Evolutionary conservation across 495 filamentous ascomycete species (phyloP).

Genomic region (Neurospora sublineolata): DNA sequence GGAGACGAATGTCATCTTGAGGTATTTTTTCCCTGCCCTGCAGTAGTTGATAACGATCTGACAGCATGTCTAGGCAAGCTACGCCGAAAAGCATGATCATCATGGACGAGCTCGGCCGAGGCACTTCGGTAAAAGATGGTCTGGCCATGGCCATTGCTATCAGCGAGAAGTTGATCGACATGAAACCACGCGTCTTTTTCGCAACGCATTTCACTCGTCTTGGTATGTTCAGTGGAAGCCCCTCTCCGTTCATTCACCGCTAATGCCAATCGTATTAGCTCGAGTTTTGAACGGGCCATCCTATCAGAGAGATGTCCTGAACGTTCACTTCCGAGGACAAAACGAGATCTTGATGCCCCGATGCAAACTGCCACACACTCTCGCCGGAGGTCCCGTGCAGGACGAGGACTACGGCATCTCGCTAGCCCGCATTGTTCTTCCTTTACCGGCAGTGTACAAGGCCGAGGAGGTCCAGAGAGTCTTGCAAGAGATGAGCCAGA

Average conservation of each 20-base stretch:
- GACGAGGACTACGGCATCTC: constrained; percentile 70
- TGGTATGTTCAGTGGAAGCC: constrained; percentile 18
- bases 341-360: too few species aligned
- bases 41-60: constrained; percentile 28
- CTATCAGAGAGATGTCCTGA: constrained; percentile 63
- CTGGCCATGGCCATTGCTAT: constrained; percentile 81
- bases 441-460: constrained; percentile 49
- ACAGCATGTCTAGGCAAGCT: constrained; percentile 42
- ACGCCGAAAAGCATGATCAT: constrained; percentile 67
- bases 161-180: constrained; percentile 73
- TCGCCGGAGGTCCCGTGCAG: constrained; percentile 56
- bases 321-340: constrained; percentile 69
- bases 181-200: constrained; percentile 72
- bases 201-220: constrained; percentile 86
- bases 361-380: constrained; percentile 62
- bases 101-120: constrained; percentile 86
- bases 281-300: constrained; percentile 47
- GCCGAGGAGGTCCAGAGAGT: constrained; percentile 53
- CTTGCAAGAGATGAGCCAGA: constrained; percentile 40
- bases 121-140: constrained; percentile 82
- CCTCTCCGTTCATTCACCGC: neutral
- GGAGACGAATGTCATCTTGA: constrained; percentile 84
- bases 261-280: constrained; percentile 26
- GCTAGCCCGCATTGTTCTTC: constrained; percentile 67
- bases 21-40: constrained; percentile 24